Evolutionary conservation across 1,284 basidiomycete genomes (phyloP), one percentile per base, ranked within the genome.

Genomic region (Leucocoprinus gongylophorus): DNA sequence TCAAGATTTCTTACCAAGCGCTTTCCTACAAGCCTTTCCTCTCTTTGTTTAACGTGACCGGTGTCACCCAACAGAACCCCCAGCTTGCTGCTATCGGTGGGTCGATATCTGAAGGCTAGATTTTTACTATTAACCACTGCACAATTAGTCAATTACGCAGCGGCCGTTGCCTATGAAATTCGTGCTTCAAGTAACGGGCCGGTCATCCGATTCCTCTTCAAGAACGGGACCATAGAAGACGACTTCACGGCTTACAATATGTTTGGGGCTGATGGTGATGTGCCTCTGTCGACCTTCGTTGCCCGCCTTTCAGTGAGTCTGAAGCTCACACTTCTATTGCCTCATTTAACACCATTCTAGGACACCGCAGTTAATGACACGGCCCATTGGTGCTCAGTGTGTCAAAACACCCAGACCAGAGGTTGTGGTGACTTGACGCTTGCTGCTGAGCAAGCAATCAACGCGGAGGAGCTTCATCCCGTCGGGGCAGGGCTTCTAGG

Each of bases 1-100:
- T 86, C 55, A 85, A 87, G 65, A 65, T 92, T 56, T 71, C 76
- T 42, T 79, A 88, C 54, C 67, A 79, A 43, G 75, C 83, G 8
- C 77, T 83, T 35, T 80, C 87, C 7, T 92, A 92, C 73, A 91
- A 91, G 66, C 88, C 89, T 1, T 87, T 91, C 72, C 68, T 92
- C 52, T 87, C 87, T 15, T 69, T 92, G 50, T 88, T 91, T 73
- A 84, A 86, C 65, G 82, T 91, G 76, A 88, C 84, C 0, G 76
- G 79, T 20, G 73, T 74, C 38, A 69, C 73, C 20, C 62, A 76
- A 38, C 63, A 68, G 44, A 73, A 79, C 57, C 78, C 81, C 2
- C 62, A 79, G 57, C 69, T 88, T 12, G 70, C 76, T 33, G 81
- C 78, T n/a, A 80, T 90, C 55, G 83, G 85, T 81, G 49, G 54